Evolutionary conservation across 2,329 filamentous ascomycete species (phyloP).

Genomic region (Cercospora berteroae): DNA sequence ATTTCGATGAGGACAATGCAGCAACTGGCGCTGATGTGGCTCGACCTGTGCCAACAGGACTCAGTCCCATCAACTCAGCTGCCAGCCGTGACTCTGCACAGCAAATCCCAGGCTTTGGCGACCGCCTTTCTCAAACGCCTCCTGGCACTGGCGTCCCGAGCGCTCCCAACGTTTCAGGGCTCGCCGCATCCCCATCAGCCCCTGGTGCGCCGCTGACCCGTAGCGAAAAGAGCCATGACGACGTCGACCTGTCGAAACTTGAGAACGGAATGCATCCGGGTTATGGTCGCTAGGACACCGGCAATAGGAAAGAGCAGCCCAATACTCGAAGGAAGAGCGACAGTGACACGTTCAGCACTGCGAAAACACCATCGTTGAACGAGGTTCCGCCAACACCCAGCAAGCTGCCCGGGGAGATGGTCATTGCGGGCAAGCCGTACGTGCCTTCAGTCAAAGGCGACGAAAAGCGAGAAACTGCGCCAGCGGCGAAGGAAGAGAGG

Average conservation of each 20-base stretch:
- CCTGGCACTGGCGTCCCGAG: neutral
- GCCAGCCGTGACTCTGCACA: neutral
- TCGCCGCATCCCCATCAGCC: neutral
- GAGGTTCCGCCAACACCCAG: constrained; percentile 2
- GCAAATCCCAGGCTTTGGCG: constrained; percentile 9
- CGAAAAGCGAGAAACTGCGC: neutral
- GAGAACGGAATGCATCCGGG: constrained; percentile 14
- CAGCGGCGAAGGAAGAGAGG: neutral
- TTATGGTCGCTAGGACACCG: constrained; percentile 15
- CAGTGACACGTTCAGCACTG: constrained; percentile 4
- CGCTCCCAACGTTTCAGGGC: neutral
- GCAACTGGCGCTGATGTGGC: constrained; percentile 9
- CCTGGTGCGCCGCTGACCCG: neutral
- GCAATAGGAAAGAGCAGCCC: constrained; percentile 11
- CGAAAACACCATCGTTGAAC: neutral
- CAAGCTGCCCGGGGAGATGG: neutral
- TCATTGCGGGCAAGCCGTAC: constrained; percentile 6
- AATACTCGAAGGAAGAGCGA: neutral
- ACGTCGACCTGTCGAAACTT: neutral
- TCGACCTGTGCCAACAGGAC: constrained; percentile 1
- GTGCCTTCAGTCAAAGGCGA: constrained; percentile 2
- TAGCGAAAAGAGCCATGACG: constrained; percentile 3
- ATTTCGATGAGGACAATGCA: constrained; percentile 40
- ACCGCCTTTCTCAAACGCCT: constrained; percentile 3
- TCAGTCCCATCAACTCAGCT: neutral